These are phyloP conservation scores for Epichloe hybrida DNA, from an alignment of 2,329 filamentous ascomycete species.

Conservation along the genomic window DNA sequence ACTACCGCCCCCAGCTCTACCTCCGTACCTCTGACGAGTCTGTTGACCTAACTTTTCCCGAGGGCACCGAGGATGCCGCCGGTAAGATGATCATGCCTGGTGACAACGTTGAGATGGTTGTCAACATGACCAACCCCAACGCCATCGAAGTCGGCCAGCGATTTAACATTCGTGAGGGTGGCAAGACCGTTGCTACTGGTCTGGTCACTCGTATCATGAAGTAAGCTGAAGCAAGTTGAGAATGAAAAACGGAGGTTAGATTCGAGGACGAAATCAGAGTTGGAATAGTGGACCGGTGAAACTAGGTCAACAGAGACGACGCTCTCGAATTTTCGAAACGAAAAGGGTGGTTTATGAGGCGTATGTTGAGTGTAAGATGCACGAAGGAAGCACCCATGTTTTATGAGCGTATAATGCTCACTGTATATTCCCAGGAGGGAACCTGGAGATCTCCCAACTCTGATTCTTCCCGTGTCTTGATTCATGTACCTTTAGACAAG, in stretches of 20 bases:
- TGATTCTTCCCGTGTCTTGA: slow-evolving; percentile 27
- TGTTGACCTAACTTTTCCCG: slow-evolving; percentile 73
- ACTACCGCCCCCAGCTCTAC: slow-evolving; percentile 96
- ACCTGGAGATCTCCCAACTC: slow-evolving; percentile 26
- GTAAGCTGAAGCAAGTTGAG: slow-evolving; percentile 21
- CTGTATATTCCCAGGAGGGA: slow-evolving; percentile 24
- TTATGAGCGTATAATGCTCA: slow-evolving; percentile 17
- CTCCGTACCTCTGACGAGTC: slow-evolving; percentile 80
- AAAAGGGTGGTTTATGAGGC: not conserved
- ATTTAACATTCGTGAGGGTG: slow-evolving; percentile 97
- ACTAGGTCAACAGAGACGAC: not conserved
- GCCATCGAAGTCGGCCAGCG: slow-evolving; percentile 86
- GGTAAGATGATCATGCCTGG: slow-evolving; percentile 90
- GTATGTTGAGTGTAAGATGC: slow-evolving; percentile 4
- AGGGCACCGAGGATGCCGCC: slow-evolving; percentile 57
- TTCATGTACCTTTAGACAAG: slow-evolving; percentile 23
- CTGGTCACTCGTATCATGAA: slow-evolving; percentile 61
- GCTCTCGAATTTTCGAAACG: slow-evolving; percentile 6
- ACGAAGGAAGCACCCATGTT: slow-evolving; percentile 9
- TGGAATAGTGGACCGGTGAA: not conserved
- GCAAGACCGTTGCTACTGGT: slow-evolving; percentile 75
- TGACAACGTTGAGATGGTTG: slow-evolving; percentile 97
- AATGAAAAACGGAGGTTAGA: not conserved
- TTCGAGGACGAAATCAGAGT: not conserved
- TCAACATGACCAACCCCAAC: slow-evolving; percentile 70